These are phyloP conservation scores for Phytophthora brassicae DNA, from an alignment of 352 stramenopile species.

Conservation along the genomic window DNA sequence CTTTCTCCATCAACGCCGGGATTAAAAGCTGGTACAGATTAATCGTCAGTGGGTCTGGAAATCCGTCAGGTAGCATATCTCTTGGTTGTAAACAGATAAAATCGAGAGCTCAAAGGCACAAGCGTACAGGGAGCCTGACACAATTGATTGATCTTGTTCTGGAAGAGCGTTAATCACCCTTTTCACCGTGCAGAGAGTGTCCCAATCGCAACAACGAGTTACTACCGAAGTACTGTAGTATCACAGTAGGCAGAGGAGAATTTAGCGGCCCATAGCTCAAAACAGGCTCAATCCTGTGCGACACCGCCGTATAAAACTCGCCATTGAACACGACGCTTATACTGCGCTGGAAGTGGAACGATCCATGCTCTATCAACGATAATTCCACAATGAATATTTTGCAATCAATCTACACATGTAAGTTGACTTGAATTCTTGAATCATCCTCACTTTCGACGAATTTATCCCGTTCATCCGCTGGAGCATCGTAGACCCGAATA, in stretches of 20 bases:
- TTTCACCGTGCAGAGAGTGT: neutral
- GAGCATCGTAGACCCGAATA: neutral
- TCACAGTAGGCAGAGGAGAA: neutral
- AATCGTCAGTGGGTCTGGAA: neutral
- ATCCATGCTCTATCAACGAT: neutral
- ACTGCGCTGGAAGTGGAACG: too few relatives aligned
- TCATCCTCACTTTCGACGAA: neutral
- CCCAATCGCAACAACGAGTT: neutral
- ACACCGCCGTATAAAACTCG: neutral
- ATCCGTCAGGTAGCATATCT: neutral
- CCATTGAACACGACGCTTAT: too few relatives aligned
- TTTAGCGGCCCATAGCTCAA: neutral
- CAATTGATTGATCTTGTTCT: neutral
- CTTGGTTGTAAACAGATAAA: neutral
- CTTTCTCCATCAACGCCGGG: neutral
- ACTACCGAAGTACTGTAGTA: too few relatives aligned
- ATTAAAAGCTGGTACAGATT: neutral
- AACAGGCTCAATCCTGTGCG: neutral
- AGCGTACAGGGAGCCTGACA: neutral
- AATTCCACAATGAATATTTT: constrained; percentile 1
- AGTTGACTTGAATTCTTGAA: neutral
- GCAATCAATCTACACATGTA: constrained; percentile 1
- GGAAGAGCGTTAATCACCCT: neutral
- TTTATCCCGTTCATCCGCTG: neutral
- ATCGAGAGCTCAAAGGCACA: neutral